These are phyloP conservation scores for Scolecobasidium constrictum DNA, from an alignment of 2,329 filamentous ascomycete species.

Conservation along the genomic window DNA sequence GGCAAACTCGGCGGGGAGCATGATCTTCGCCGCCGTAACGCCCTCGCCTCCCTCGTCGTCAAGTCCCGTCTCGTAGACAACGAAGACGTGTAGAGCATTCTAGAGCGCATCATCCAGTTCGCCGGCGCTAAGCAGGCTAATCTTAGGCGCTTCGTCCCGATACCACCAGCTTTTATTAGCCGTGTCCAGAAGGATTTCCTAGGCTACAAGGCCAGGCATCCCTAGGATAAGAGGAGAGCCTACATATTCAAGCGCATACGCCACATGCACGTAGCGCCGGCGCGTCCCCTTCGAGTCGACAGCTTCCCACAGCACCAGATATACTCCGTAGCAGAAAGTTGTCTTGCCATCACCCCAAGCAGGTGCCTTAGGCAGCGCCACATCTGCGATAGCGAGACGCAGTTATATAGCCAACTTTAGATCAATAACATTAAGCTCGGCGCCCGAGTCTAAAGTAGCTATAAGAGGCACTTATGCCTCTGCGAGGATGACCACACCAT, in stretches of 20 bases:
- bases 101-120: not conserved
- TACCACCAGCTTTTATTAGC: not conserved
- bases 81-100: not conserved
- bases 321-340: not conserved
- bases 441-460: not conserved
- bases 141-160: not conserved
- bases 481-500: not conserved
- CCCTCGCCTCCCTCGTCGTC: not conserved
- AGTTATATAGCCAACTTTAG: not conserved
- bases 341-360: not conserved
- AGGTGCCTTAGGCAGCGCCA: not conserved
- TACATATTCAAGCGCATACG: not conserved
- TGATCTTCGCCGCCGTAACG: not conserved
- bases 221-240: not conserved
- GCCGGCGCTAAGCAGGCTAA: not conserved
- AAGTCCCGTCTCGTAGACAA: not conserved
- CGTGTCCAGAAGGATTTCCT: not conserved
- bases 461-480: not conserved
- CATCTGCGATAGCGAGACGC: not conserved
- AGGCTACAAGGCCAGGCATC: not conserved
- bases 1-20: not conserved
- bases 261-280: not conserved
- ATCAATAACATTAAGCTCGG: conserved; percentile 1
- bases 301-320: not conserved
- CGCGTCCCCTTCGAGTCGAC: not conserved